Percentiles rank a stretch among this genome's conserved stretches.
These are phyloP conservation scores for Acorus gramineus DNA, from an alignment of 106 monocot species.

Conservation along the genomic window DNA sequence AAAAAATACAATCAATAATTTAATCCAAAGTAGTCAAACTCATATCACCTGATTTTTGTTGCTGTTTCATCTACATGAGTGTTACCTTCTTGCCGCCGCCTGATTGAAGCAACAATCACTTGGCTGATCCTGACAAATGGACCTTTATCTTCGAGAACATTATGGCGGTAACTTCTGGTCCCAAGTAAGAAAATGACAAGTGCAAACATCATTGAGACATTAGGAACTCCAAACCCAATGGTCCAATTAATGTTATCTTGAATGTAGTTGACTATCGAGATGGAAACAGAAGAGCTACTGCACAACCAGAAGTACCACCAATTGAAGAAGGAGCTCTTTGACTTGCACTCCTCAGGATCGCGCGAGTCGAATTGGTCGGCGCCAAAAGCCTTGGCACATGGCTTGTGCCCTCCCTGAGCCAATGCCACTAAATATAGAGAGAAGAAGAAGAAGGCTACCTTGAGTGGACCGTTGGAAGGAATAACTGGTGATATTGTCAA, in stretches of 20 bases:
- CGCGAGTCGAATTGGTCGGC: slow-evolving; percentile 78
- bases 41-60: no score
- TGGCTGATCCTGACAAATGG: slow-evolving; percentile 23
- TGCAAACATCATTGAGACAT: slow-evolving; percentile 34
- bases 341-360: slow-evolving; percentile 38
- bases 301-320: slow-evolving; percentile 64
- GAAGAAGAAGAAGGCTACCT: slow-evolving; percentile 40
- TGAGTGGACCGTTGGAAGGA: not conserved
- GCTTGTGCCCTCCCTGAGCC: slow-evolving; percentile 71
- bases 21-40: no score
- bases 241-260: slow-evolving; percentile 70
- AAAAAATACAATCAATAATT: no score
- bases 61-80: no score
- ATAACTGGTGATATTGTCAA: no score
- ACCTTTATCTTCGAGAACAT: slow-evolving; percentile 15
- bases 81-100: no score
- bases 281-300: slow-evolving; percentile 10
- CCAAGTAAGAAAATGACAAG: slow-evolving; percentile 58
- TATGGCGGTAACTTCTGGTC: slow-evolving; percentile 40
- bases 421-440: slow-evolving; percentile 59
- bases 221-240: slow-evolving; percentile 70
- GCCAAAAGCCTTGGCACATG: slow-evolving; percentile 73
- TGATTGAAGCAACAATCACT: no score
- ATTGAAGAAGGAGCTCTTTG: slow-evolving; percentile 71
- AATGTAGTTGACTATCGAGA: slow-evolving; percentile 34